Percentiles rank a stretch among this genome's conserved stretches.
These are phyloP conservation scores for Ettlia oleoabundans DNA, from an alignment of 139 green algal genomes.

Conservation along the genomic window DNA sequence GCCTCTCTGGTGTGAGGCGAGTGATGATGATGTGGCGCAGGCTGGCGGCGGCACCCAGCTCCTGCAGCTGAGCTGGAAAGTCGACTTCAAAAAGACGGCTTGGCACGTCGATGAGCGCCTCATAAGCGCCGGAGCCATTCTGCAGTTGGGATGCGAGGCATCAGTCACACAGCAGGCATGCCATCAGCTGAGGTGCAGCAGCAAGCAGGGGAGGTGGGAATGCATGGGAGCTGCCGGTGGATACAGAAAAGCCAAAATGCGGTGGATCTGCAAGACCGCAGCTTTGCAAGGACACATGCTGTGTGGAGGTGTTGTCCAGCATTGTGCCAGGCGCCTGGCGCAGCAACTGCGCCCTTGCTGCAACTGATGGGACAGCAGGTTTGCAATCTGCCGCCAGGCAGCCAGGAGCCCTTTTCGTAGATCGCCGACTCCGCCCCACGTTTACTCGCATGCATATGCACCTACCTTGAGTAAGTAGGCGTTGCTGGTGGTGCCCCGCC, in stretches of 20 bases:
- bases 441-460: too few relatives aligned
- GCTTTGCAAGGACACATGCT: too few relatives aligned
- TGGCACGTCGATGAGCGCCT: slow-evolving; percentile 83
- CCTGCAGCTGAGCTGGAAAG: slow-evolving; percentile 57
- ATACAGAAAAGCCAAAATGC: too few relatives aligned
- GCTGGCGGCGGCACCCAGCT: slow-evolving; percentile 21
- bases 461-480: slow-evolving; percentile 85
- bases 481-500: slow-evolving; percentile 90
- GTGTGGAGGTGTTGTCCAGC: too few relatives aligned
- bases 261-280: too few relatives aligned
- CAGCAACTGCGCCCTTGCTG: too few relatives aligned
- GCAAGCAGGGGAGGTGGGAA: too few relatives aligned
- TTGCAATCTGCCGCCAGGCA: neutral
- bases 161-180: neutral
- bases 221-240: too few relatives aligned
- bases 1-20: slow-evolving; percentile 85
- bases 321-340: too few relatives aligned
- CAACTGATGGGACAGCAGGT: too few relatives aligned
- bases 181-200: neutral
- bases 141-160: slow-evolving; percentile 14
- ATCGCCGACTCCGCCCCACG: too few relatives aligned
- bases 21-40: slow-evolving; percentile 84
- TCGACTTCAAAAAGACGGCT: slow-evolving; percentile 71
- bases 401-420: too few relatives aligned
- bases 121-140: slow-evolving; percentile 11